Percentiles rank a stretch among this genome's conserved stretches.
phyloP scores from a whole-genome alignment of 345 rosid species.

The Passiflora organensis region DNA sequence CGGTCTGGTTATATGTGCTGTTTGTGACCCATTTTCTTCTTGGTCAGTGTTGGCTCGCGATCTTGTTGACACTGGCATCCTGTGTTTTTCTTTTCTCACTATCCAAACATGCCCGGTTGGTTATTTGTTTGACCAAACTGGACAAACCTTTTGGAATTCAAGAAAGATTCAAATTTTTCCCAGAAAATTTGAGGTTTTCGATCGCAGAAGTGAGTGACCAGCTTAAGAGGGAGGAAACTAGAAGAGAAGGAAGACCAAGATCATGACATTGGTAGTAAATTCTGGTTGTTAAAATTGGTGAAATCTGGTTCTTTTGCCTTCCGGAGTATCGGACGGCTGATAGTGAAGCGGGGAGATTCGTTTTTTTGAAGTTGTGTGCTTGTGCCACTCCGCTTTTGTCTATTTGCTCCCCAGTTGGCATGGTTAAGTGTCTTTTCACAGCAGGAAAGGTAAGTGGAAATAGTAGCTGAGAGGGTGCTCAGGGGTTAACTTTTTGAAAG shows the following conservation, averaged over 20 bases:
- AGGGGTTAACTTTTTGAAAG: conserved; percentile 14
- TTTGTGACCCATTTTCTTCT: conserved; percentile 25
- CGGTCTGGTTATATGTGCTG: conserved; percentile 22
- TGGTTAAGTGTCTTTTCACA: background rate
- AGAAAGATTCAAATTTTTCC: conserved; percentile 13
- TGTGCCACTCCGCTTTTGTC: conserved; percentile 24
- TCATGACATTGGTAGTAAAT: background rate
- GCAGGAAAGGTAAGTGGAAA: conserved; percentile 11
- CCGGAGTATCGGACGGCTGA: conserved; percentile 32
- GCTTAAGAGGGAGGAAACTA: conserved; percentile 5
- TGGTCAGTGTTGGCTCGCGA: conserved; percentile 39
- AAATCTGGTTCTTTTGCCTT: conserved; percentile 28
- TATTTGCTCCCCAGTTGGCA: conserved; percentile 2
- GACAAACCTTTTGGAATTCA: conserved; percentile 14
- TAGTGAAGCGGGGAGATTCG: conserved; percentile 22
- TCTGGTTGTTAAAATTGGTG: conserved; percentile 6
- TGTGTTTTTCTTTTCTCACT: conserved; percentile 32
- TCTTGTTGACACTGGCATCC: conserved; percentile 85
- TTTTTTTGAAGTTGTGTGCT: conserved; percentile 26
- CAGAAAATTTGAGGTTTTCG: conserved; percentile 8
- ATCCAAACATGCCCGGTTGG: conserved; percentile 43
- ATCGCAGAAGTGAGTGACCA: background rate
- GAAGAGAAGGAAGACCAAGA: conserved; percentile 17
- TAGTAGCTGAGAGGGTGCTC: conserved; percentile 16
- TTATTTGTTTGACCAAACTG: conserved; percentile 21